Conservation (phyloP, 176 grass and related monocot species). For the Lolium rigidum region DNA sequence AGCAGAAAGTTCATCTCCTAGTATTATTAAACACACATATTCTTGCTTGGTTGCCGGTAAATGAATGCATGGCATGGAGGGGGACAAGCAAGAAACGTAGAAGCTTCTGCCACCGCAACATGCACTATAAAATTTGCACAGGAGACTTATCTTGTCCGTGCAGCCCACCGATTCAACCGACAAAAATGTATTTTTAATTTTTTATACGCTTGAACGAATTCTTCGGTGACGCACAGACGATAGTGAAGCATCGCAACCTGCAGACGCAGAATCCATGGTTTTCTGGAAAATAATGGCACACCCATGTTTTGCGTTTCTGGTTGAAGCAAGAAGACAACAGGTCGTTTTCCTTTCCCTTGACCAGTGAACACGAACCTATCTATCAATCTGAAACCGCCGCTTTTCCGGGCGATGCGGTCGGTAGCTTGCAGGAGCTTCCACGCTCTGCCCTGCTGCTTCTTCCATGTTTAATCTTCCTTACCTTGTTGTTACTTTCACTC, state of each 20-base stretch:
- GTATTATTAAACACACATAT: too few relatives aligned
- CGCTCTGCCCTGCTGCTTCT: background rate
- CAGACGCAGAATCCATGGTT: background rate
- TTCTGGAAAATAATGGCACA: background rate
- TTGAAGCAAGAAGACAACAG: background rate
- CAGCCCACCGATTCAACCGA: background rate
- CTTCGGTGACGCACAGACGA: background rate
- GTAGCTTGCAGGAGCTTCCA: slow-evolving; percentile 31
- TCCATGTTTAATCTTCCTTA: background rate
- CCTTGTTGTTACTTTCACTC: slow-evolving; percentile 13
- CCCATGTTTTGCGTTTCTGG: background rate
- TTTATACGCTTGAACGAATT: background rate
- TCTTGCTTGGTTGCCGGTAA: background rate
- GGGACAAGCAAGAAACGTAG: slow-evolving; percentile 9
- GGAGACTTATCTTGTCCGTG: background rate
- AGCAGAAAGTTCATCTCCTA: too few relatives aligned
- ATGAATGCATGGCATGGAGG: background rate
- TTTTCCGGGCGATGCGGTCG: background rate
- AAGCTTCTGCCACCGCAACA: background rate
- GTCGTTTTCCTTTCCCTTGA: slow-evolving; percentile 8
- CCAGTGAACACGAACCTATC: background rate
- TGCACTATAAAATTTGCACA: background rate
- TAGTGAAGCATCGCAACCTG: too few relatives aligned
- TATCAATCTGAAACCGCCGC: background rate
- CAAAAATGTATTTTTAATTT: background rate